phyloP scores from a whole-genome alignment of 306 rosid genomes.

The Cotoneaster glaucophyllus region DNA sequence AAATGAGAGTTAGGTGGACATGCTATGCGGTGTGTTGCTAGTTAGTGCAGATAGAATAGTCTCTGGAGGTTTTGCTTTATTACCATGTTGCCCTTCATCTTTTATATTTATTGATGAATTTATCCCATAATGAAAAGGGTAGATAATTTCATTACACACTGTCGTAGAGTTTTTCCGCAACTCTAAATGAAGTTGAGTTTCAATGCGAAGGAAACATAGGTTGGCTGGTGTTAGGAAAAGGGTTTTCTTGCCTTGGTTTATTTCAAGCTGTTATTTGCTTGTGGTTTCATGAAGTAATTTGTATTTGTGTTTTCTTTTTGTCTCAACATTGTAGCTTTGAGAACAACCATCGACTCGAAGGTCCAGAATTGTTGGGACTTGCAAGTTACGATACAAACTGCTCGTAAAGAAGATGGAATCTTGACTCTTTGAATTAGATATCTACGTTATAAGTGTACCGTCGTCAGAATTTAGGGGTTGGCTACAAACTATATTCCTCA shows the following conservation, averaged over 20 bases:
- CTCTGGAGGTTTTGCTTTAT: too few species aligned
- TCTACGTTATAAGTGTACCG: constrained; percentile 34
- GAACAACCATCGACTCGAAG: constrained; percentile 84
- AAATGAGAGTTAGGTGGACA: too few species aligned
- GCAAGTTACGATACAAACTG: constrained; percentile 93
- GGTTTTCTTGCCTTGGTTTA: background rate
- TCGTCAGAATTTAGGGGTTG: constrained; percentile 45
- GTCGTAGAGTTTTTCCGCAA: background rate
- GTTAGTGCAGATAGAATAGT: too few species aligned
- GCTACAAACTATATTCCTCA: constrained; percentile 34
- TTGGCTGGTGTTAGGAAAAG: background rate
- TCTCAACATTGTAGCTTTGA: constrained; percentile 57
- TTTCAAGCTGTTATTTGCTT: background rate
- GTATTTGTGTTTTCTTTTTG: constrained; percentile 1
- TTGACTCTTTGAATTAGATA: constrained; percentile 29
- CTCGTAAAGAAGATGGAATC: constrained; percentile 45
- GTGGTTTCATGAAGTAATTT: background rate
- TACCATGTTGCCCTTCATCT: too few species aligned
- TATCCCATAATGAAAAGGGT: too few species aligned
- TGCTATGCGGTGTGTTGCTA: too few species aligned
- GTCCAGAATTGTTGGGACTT: constrained; percentile 91
- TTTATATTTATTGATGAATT: too few species aligned
- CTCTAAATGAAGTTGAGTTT: background rate
- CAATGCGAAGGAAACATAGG: background rate
- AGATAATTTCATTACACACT: background rate